Evolutionary conservation across 139 green algal species (phyloP), one percentile per base, ranked within the genome.

Genomic region (Edaphochlamys debaryana): DNA sequence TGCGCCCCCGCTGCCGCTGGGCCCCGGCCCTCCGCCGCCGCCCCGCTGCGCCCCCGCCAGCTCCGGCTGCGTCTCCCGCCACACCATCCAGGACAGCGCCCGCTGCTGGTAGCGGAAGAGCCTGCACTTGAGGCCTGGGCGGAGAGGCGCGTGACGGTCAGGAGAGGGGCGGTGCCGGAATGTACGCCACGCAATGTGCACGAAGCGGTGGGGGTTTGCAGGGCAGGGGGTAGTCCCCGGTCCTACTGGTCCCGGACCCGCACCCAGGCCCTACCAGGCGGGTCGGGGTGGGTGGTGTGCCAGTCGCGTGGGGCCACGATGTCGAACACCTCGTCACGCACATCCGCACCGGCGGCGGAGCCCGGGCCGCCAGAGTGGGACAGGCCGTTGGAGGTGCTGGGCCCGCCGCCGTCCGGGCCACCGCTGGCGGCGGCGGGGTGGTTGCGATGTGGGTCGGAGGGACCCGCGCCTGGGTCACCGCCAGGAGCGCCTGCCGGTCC

Each of bases 11-110:
- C 70, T 30, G 15, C 13, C 54, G 20, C 54, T 63, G 20, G 54
- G 20, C n/a, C n/a, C n/a, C n/a, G n/a, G n/a, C n/a, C n/a, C n/a
- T n/a, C n/a, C n/a, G n/a, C n/a, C n/a, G n/a, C 38, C 27, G 36
- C 34, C 3, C 22, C 72, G 13, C 68, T 75, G 68, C 23, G 8
- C 6, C 27, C 7, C 22, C 29, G 29, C 36, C 45, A 48, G 64
- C 82, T 68, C 56, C 11, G 56, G 68, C 37, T 85, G 84, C 41
- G 69, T 67, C 85, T 96, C 93, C 2, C 93, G 85, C 77, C 87
- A 93, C 54, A 79, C 19, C 89, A 96, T 93, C 93, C 93, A 96
- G 0, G 89, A 85, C 45, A 96, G 84, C 9, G 88, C 87, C 8
- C 90, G 84, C 11, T 84, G 86, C 85, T 96, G 93, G 80, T 95